Percentiles rank a stretch among this genome's conserved stretches.
These are phyloP conservation scores for Proliferodiscus dingleyae DNA, from an alignment of 2,329 filamentous ascomycete species.

Conservation along the genomic window DNA sequence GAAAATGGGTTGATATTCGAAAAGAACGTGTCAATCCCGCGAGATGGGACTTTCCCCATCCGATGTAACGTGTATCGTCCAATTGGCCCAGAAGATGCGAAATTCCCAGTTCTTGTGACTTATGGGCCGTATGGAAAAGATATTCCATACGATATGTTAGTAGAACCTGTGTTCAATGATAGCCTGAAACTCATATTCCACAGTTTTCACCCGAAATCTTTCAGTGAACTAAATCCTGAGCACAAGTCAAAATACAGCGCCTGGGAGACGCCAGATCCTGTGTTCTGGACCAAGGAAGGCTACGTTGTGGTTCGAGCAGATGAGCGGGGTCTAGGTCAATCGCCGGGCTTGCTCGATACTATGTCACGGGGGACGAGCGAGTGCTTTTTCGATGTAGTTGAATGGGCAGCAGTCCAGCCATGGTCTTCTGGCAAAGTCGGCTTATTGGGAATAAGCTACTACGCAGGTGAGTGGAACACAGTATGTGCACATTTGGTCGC, in stretches of 20 bases:
- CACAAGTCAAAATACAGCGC: conserved; percentile 38
- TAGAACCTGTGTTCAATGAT: not conserved
- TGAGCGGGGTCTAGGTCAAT: conserved; percentile 47
- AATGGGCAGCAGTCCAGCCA: conserved; percentile 46
- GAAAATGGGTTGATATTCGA: conserved; percentile 35
- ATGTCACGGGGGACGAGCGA: conserved; percentile 49
- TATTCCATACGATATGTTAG: conserved; percentile 54
- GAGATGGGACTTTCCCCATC: conserved; percentile 37
- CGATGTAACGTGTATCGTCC: conserved; percentile 48
- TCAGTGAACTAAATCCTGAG: conserved; percentile 38
- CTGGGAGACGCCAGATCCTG: conserved; percentile 41
- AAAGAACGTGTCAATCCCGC: conserved; percentile 41
- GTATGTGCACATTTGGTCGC: conserved; percentile 9
- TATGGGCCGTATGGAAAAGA: conserved; percentile 74
- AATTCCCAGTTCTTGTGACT: conserved; percentile 59
- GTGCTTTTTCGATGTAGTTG: conserved; percentile 46
- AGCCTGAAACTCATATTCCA: not conserved
- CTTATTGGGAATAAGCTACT: conserved; percentile 47
- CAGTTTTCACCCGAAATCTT: conserved; percentile 47
- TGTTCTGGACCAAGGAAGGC: conserved; percentile 38
- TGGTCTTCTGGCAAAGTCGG: conserved; percentile 49
- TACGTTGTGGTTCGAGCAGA: conserved; percentile 42
- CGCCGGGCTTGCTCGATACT: conserved; percentile 46
- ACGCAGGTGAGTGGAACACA: conserved; percentile 32
- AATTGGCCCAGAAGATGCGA: conserved; percentile 33